Conservation (phyloP, 208 protist species). For the Acanthamoeba lugdunensis region DNA sequence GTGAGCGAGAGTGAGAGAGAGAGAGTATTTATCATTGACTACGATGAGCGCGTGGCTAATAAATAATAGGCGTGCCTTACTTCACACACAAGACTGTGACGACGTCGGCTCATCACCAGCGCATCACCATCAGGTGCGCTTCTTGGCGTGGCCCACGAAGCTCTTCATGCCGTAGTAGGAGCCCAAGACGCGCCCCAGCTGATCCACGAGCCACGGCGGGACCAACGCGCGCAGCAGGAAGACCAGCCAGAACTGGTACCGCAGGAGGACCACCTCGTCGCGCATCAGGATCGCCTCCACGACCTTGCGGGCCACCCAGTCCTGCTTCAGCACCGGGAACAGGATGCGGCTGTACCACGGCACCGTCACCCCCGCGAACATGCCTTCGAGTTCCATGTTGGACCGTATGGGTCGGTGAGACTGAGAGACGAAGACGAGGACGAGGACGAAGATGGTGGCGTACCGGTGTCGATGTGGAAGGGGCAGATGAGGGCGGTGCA, state of each 20-base stretch:
- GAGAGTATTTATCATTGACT: too few relatives aligned
- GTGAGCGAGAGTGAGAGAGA: too few relatives aligned
- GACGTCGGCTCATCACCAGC: too few relatives aligned
- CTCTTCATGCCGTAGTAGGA: constrained; percentile 46
- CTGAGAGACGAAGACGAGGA: not conserved
- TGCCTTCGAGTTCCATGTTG: not conserved
- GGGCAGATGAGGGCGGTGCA: constrained; percentile 59
- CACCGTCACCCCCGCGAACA: constrained; percentile 48
- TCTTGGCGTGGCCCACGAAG: constrained; percentile 40
- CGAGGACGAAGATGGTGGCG: not conserved
- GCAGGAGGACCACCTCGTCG: constrained; percentile 52
- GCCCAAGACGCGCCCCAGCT: not conserved
- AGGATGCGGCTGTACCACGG: constrained; percentile 43
- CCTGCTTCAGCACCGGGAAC: constrained; percentile 44
- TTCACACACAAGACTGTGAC: too few relatives aligned
- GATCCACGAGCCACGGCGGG: constrained; percentile 25
- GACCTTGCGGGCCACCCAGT: not conserved
- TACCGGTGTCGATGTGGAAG: constrained; percentile 70
- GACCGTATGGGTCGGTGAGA: not conserved
- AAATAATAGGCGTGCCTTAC: too few relatives aligned
- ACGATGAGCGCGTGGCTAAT: too few relatives aligned
- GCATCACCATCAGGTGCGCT: not conserved
- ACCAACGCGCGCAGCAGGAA: constrained; percentile 9
- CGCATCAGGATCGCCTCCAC: constrained; percentile 54
- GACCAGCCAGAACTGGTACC: constrained; percentile 39